Conservation (phyloP, 495 filamentous ascomycete genomes). For the Penicillium bialowiezense region DNA sequence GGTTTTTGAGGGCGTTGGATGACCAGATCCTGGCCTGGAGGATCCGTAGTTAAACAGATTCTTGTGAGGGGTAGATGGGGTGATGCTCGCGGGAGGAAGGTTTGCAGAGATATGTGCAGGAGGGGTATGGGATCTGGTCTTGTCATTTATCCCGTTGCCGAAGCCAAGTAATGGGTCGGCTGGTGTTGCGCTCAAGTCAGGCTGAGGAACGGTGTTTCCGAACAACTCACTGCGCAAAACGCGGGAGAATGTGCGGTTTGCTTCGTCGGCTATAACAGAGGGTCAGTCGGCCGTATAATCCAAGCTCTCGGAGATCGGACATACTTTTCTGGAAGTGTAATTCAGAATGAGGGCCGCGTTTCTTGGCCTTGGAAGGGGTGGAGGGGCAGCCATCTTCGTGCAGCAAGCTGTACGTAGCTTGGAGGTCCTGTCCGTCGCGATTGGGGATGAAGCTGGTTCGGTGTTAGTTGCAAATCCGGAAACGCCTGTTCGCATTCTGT, state of each 20-base stretch:
- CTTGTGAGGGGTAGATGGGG: conserved; percentile 93
- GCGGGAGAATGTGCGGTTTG: conserved; percentile 87
- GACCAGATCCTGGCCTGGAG: conserved; percentile 66
- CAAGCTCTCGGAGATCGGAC: conserved; percentile 20
- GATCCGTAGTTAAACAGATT: conserved; percentile 94
- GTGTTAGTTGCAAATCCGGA: conserved; percentile 3
- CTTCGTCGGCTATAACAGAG: conserved; percentile 74
- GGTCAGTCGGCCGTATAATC: conserved; percentile 23
- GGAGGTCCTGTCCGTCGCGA: conserved; percentile 86
- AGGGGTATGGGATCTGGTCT: conserved; percentile 75
- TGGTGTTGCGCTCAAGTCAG: conserved; percentile 62
- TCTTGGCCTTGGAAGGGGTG: conserved; percentile 79
- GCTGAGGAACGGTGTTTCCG: conserved; percentile 81
- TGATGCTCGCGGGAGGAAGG: conserved; percentile 66
- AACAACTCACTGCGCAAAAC: conserved; percentile 88
- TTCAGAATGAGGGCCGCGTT: conserved; percentile 83
- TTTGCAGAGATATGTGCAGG: conserved; percentile 62
- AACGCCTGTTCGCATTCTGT: neutral
- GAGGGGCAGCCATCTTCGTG: conserved; percentile 90
- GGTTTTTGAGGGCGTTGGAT: conserved; percentile 83
- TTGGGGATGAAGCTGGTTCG: conserved; percentile 84
- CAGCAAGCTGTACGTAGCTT: conserved; percentile 84
- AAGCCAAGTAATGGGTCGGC: conserved; percentile 61
- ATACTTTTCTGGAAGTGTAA: conserved; percentile 91
- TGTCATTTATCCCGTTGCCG: conserved; percentile 58